Evolutionary conservation across 1,139 yeast genomes (phyloP), one percentile per base, ranked within the genome.

Genomic region (Geotrichum histeridarum): DNA sequence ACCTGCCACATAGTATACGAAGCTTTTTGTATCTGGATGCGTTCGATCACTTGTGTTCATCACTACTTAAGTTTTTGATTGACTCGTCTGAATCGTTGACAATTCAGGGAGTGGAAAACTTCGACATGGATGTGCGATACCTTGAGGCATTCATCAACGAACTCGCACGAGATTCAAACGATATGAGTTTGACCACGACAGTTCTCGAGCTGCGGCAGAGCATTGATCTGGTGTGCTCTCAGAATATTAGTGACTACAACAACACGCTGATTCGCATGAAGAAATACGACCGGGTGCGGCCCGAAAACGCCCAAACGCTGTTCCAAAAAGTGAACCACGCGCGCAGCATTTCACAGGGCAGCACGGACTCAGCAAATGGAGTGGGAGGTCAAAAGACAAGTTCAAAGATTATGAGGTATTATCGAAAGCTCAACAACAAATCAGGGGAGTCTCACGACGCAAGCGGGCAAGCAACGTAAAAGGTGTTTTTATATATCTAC

Each of bases 1-100:
- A 86, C 59, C 76, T 93, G 43, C 97, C 98, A 0, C 78, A 78
- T 51, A 79, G 87, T 9, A 83, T 93, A 57, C 81, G 89, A 62
- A 83, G 94, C 2, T 73, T 91, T 59, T 81, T 95, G 35, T 79
- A 91, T 59, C 83, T 90, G 63, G 80, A 95, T 66, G 90, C 93
- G 39, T 88, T 88, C 68, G 98, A 91, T 71, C 84, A 86, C 60
- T 78, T 93, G 57, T 84, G 95, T 0, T 81, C 84, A 45, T 81
- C 84, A 59, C 81, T 93, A 66, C 74, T 86, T 59, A 77, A 77
- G 51, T 75, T 84, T 15, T 75, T 91, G 58, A 74, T 82, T 49
- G 82, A 82, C 2, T 72, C 80, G 38, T 70, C 66, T 33, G 67
- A 59, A 33, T 63, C 60, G 14, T 65, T 70, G 53, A 73, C 81